Percentiles rank a stretch among this genome's conserved stretches.
These are phyloP conservation scores for Neoarthrinium moseri DNA, from an alignment of 2,329 filamentous ascomycete genomes.

Conservation along the genomic window DNA sequence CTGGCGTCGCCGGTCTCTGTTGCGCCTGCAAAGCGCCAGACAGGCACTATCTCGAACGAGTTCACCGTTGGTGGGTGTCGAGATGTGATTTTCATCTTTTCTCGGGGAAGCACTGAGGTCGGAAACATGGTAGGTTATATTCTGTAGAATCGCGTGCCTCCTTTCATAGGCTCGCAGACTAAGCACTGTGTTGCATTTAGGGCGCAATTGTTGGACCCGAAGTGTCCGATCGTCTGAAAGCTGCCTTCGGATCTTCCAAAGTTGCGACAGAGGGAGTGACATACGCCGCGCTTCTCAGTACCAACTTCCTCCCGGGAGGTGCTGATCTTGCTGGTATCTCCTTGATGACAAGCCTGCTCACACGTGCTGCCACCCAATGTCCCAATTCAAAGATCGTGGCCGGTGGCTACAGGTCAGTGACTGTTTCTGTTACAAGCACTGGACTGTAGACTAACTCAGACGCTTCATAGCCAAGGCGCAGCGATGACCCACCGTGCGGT, in stretches of 20 bases:
- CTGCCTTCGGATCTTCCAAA: conserved; percentile 11
- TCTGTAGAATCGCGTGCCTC: no score
- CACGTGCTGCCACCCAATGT: not conserved
- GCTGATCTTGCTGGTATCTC: conserved; percentile 24
- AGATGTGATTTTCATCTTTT: not conserved
- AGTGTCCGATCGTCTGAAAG: conserved; percentile 17
- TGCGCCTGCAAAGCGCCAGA: not conserved
- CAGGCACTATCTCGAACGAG: not conserved
- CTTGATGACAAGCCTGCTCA: conserved; percentile 11
- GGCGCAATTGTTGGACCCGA: conserved; percentile 13
- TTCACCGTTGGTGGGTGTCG: not conserved
- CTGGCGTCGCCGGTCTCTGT: conserved; percentile 3
- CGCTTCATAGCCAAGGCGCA: conserved; percentile 23
- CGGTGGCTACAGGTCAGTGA: conserved; percentile 1
- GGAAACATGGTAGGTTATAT: conserved; percentile 9
- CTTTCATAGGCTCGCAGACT: no score
- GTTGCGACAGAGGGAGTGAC: conserved; percentile 18
- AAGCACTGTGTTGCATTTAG: not conserved
- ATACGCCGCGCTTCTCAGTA: conserved; percentile 25
- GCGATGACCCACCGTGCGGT: conserved; percentile 31
- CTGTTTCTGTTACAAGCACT: no score
- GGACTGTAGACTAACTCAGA: not conserved
- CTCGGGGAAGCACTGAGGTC: conserved; percentile 2
- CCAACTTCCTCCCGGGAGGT: conserved; percentile 27
- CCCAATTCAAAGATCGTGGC: not conserved